These are phyloP conservation scores for Pogostemon cablin DNA, from an alignment of 257 asterid genomes.

Conservation along the genomic window DNA sequence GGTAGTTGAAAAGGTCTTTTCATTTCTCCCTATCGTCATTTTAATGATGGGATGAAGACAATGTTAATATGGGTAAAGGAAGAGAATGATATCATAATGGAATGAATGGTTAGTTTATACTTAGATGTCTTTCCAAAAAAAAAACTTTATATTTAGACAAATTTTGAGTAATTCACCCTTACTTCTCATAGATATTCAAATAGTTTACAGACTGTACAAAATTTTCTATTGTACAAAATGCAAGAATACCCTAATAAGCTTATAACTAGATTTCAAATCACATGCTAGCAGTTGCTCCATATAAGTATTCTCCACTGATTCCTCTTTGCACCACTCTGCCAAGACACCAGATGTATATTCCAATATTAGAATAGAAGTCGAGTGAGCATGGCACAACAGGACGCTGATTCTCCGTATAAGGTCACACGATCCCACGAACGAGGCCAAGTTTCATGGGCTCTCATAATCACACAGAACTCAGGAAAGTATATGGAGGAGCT, in stretches of 20 bases:
- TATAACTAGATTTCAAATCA: background rate
- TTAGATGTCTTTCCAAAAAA: too few relatives aligned
- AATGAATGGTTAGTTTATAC: too few relatives aligned
- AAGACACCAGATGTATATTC: background rate
- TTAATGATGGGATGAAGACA: too few relatives aligned
- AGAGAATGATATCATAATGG: too few relatives aligned
- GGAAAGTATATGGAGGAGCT: slow-evolving; percentile 20
- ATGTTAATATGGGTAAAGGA: too few relatives aligned
- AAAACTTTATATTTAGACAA: too few relatives aligned
- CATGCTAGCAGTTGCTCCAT: background rate
- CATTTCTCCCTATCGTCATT: too few relatives aligned
- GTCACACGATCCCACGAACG: background rate
- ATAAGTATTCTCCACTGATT: background rate
- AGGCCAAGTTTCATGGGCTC: background rate
- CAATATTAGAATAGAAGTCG: background rate
- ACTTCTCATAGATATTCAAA: background rate
- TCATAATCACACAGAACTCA: background rate
- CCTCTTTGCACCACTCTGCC: background rate
- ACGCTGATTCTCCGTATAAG: background rate
- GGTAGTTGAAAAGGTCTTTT: too few relatives aligned
- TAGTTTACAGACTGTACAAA: background rate
- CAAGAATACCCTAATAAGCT: background rate
- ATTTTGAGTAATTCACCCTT: too few relatives aligned
- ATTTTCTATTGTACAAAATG: slow-evolving; percentile 8
- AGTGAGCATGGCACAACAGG: background rate